phyloP scores from a whole-genome alignment of 768 basidiomycete genomes.

The Epithele typhae region DNA sequence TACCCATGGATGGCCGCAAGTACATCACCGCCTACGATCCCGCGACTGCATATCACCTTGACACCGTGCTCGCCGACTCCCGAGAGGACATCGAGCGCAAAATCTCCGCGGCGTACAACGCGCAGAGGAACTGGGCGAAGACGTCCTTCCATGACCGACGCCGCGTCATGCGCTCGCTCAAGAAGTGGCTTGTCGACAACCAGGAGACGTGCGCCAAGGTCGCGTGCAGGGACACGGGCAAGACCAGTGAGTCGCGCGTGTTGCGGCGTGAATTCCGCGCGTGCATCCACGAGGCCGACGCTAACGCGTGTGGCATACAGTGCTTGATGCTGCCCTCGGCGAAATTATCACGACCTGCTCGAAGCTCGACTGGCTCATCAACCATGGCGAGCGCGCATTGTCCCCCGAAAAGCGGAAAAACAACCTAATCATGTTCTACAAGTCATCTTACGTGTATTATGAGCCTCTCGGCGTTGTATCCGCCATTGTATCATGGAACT shows the following conservation, averaged over 20 bases:
- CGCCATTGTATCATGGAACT: conserved; percentile 94
- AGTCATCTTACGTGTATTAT: conserved; percentile 74
- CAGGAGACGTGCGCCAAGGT: conserved; percentile 83
- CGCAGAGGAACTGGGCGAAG: conserved; percentile 69
- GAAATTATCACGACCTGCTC: conserved; percentile 94
- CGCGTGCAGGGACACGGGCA: conserved; percentile 91
- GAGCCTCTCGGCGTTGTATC: conserved; percentile 92
- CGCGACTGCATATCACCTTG: conserved; percentile 78
- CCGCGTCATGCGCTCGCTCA: conserved; percentile 78
- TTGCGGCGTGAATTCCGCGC: not conserved
- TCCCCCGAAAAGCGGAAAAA: conserved; percentile 65
- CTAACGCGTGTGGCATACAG: conserved; percentile 35
- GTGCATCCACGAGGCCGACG: not conserved
- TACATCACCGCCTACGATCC: conserved; percentile 94
- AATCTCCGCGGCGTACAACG: conserved; percentile 57
- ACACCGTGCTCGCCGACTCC: conserved; percentile 72
- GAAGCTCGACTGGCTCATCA: conserved; percentile 90
- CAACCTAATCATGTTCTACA: conserved; percentile 70
- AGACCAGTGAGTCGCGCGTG: conserved; percentile 63
- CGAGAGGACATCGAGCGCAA: conserved; percentile 68
- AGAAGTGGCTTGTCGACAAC: conserved; percentile 92
- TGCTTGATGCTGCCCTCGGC: conserved; percentile 90
- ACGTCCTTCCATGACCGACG: conserved; percentile 77
- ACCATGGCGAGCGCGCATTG: conserved; percentile 76
- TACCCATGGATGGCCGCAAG: conserved; percentile 42